Conservation (phyloP, 1,139 yeast genomes). For the Arxiozyma slooffiae region DNA sequence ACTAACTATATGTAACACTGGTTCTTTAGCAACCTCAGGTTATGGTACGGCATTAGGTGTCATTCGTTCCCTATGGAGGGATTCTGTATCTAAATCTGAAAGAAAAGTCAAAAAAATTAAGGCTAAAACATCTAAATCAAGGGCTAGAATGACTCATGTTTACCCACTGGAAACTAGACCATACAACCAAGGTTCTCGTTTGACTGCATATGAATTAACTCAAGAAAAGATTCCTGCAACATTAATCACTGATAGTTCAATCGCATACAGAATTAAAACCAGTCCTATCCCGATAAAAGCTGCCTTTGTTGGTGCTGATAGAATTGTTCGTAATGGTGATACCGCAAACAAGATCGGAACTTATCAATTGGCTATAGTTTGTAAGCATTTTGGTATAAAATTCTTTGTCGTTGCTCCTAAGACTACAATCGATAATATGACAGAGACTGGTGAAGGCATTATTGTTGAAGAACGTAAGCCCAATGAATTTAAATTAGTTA, state of each 20-base stretch:
- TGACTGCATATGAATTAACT: conserved; percentile 83
- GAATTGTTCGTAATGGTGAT: conserved; percentile 86
- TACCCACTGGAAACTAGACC: conserved; percentile 94
- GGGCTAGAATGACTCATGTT: conserved; percentile 49
- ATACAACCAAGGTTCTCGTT: conserved; percentile 89
- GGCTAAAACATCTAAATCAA: conserved; percentile 17
- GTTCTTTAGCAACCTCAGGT: conserved; percentile 92
- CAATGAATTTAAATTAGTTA: conserved; percentile 64
- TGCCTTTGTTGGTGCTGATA: conserved; percentile 95
- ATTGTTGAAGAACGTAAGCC: conserved; percentile 82
- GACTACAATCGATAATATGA: conserved; percentile 71
- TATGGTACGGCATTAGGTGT: conserved; percentile 95
- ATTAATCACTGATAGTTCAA: conserved; percentile 86
- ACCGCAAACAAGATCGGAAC: conserved; percentile 96
- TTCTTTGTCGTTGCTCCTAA: conserved; percentile 93
- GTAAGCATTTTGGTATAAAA: conserved; percentile 39
- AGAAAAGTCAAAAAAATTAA: conserved; percentile 17
- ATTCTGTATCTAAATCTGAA: conserved; percentile 29
- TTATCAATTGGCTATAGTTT: conserved; percentile 27
- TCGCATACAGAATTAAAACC: conserved; percentile 54
- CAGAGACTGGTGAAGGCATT: conserved; percentile 60
- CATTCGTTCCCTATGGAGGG: conserved; percentile 58
- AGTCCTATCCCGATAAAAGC: conserved; percentile 55
- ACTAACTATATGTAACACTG: conserved; percentile 77
- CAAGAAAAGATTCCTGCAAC: conserved; percentile 83